phyloP scores from a whole-genome alignment of 148 eudicot species.

The Vaccinium vitisidaea region DNA sequence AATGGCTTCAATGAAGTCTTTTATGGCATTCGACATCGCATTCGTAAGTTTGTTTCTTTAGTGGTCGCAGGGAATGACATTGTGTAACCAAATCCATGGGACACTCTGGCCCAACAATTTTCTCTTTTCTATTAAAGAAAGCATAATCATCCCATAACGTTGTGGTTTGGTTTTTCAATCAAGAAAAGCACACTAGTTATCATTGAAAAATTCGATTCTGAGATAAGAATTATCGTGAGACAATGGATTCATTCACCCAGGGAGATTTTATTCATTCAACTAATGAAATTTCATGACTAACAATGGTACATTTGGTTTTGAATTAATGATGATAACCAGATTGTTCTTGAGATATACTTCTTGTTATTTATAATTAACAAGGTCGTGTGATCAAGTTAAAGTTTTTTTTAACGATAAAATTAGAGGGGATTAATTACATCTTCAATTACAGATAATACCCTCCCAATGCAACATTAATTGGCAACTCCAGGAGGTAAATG shows the following conservation, averaged over 20 bases:
- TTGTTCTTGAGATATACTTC: background rate
- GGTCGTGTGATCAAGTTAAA: background rate
- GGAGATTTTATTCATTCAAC: background rate
- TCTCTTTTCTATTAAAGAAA: background rate
- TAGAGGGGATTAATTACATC: background rate
- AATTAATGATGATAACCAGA: background rate
- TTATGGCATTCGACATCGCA: no score
- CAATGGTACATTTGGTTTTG: background rate
- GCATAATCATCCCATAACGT: background rate
- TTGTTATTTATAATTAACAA: background rate
- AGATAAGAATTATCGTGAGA: background rate
- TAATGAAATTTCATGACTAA: background rate
- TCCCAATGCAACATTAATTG: background rate
- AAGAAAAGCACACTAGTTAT: background rate
- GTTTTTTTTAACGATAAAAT: background rate
- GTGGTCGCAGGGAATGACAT: no score
- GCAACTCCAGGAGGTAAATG: background rate
- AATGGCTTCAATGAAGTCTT: no score
- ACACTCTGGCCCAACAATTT: background rate
- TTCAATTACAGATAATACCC: background rate
- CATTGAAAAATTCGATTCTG: background rate
- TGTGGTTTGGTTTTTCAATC: background rate
- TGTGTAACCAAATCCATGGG: no score
- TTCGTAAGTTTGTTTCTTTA: no score
- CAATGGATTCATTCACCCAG: background rate